Evolutionary conservation across 192 early-diverging fungal genomes (phyloP).

Genomic region (Spizellomyces sp.): DNA sequence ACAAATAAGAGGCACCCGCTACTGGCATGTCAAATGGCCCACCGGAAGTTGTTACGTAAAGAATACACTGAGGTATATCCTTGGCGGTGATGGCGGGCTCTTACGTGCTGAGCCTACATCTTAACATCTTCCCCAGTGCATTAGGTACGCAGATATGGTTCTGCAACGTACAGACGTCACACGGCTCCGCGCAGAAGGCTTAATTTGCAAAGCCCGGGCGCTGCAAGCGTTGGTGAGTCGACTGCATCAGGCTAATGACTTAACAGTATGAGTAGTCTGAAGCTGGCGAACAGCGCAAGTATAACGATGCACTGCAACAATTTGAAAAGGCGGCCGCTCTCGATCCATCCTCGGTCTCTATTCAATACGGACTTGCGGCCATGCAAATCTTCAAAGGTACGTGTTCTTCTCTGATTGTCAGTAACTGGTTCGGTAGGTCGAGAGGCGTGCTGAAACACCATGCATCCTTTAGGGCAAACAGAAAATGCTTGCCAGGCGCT

Average conservation of each 20-base stretch:
- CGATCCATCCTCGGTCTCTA: constrained; percentile 68
- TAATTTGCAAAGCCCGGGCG: constrained; percentile 34
- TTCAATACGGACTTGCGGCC: constrained; percentile 79
- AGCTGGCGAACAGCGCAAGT: constrained; percentile 52
- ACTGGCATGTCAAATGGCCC: constrained; percentile 41
- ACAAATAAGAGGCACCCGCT: constrained; percentile 58
- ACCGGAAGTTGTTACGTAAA: constrained; percentile 23
- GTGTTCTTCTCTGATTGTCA: neutral
- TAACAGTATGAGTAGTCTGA: neutral
- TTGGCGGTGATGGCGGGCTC: neutral
- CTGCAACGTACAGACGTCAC: constrained; percentile 18
- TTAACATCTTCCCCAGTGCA: constrained; percentile 8
- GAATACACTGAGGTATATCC: constrained; percentile 5
- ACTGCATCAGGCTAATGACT: neutral
- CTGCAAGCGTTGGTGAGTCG: constrained; percentile 36
- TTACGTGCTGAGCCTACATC: neutral
- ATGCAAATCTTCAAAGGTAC: constrained; percentile 64
- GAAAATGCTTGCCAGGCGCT: constrained; percentile 17
- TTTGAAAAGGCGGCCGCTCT: constrained; percentile 66
- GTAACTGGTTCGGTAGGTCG: neutral
- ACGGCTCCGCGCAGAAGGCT: constrained; percentile 36
- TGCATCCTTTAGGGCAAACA: neutral
- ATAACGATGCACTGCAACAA: constrained; percentile 68
- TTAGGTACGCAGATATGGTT: constrained; percentile 20
- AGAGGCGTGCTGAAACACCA: neutral